phyloP scores from a whole-genome alignment of 2,329 filamentous ascomycete species.

The Fusarium virguliforme region DNA sequence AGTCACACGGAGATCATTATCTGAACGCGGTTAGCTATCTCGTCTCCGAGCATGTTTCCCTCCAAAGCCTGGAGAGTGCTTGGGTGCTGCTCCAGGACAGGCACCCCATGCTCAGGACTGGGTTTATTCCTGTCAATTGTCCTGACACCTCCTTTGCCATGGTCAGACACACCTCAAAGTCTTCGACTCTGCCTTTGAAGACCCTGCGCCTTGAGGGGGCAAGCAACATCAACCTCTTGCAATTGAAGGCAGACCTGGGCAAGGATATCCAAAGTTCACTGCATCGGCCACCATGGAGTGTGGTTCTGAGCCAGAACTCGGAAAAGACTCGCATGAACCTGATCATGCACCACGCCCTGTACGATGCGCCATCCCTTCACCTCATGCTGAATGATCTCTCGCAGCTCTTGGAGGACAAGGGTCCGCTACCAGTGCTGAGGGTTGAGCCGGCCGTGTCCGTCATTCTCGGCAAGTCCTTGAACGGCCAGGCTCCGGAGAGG shows the following conservation, averaged over 20 bases:
- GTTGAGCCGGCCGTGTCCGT: slow-evolving; percentile 59
- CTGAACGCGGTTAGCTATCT: slow-evolving; percentile 79
- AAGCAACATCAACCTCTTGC: slow-evolving; percentile 51
- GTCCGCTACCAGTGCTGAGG: slow-evolving; percentile 24
- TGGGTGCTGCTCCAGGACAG: slow-evolving; percentile 70
- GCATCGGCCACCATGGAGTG: slow-evolving; percentile 74
- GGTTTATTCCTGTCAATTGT: slow-evolving; percentile 77
- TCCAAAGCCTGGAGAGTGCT: slow-evolving; percentile 65
- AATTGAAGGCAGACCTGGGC: slow-evolving; percentile 58
- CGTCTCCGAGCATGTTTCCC: slow-evolving; percentile 60
- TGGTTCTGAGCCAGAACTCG: slow-evolving; percentile 63
- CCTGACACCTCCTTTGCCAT: slow-evolving; percentile 78
- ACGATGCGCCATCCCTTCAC: slow-evolving; percentile 84
- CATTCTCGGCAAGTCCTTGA: slow-evolving; percentile 58
- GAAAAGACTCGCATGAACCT: slow-evolving; percentile 59
- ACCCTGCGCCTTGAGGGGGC: neutral
- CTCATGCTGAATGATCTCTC: slow-evolving; percentile 74
- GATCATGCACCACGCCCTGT: slow-evolving; percentile 83
- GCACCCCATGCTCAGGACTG: slow-evolving; percentile 83
- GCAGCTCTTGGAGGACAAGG: slow-evolving; percentile 45
- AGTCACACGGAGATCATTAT: slow-evolving; percentile 78
- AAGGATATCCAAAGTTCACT: slow-evolving; percentile 61
- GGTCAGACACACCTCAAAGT: slow-evolving; percentile 69
- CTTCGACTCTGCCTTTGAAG: slow-evolving; percentile 34
- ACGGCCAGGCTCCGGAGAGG: slow-evolving; percentile 56